phyloP scores from a whole-genome alignment of 2,329 filamentous ascomycete genomes.

The Talaromyces sp. region DNA sequence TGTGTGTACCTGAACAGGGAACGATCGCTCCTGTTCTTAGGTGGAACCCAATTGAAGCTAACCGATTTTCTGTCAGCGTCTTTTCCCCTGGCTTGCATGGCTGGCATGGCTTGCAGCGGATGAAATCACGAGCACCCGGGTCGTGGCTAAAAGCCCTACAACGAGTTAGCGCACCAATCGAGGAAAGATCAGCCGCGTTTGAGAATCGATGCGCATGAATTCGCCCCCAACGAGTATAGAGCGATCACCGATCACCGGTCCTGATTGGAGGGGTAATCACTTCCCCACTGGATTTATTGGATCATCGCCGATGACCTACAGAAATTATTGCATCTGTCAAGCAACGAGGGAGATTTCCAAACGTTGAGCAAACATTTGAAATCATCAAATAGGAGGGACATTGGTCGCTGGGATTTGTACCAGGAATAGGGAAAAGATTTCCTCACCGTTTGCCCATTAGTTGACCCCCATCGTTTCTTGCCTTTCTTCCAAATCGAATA shows the following conservation, averaged over 20 bases:
- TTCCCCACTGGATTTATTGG: neutral
- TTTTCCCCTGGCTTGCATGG: neutral
- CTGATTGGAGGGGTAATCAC: slow-evolving; percentile 4
- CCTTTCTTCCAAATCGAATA: too few species aligned
- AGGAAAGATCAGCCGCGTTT: too few species aligned
- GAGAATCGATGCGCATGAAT: neutral
- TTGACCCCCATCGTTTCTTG: too few species aligned
- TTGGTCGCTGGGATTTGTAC: too few species aligned
- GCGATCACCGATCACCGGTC: slow-evolving; percentile 13
- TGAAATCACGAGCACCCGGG: slow-evolving; percentile 12
- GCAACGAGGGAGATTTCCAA: neutral
- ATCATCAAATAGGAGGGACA: too few species aligned
- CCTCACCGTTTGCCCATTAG: too few species aligned
- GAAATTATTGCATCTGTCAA: slow-evolving; percentile 1
- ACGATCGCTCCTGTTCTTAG: neutral
- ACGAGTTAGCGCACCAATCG: too few species aligned
- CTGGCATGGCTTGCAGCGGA: neutral
- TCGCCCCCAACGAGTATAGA: neutral
- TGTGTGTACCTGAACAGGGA: neutral
- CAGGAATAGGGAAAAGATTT: too few species aligned
- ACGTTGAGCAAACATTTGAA: neutral
- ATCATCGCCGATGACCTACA: slow-evolving; percentile 12
- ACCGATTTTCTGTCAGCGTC: neutral
- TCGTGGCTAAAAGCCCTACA: slow-evolving; percentile 8
- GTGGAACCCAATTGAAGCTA: neutral